Conservation (phyloP, 2,329 filamentous ascomycete genomes). For the Aspergillus proliferans region DNA sequence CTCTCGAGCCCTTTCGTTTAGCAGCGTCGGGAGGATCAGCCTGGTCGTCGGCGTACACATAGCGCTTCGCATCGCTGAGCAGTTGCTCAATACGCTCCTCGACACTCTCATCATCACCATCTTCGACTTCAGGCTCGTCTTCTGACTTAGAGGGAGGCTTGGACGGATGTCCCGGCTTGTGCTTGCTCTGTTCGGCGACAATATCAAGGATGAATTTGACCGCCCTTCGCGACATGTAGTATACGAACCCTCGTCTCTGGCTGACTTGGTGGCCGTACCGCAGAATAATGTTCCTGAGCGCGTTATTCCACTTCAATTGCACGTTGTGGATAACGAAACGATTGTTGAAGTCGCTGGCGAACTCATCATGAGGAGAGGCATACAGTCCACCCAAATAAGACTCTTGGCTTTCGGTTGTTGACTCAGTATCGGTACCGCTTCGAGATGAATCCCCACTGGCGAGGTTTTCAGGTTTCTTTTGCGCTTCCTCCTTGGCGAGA, state of each 20-base stretch:
- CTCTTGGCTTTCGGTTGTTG: constrained; percentile 51
- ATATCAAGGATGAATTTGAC: constrained; percentile 98
- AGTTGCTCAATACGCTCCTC: constrained; percentile 83
- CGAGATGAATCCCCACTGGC: constrained; percentile 21
- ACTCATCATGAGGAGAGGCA: constrained; percentile 67
- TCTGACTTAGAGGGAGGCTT: constrained; percentile 20
- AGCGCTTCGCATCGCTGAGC: constrained; percentile 74
- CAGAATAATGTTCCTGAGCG: constrained; percentile 88
- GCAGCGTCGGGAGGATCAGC: constrained; percentile 29
- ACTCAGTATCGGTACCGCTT: constrained; percentile 29
- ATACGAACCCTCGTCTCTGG: constrained; percentile 91
- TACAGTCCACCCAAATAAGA: constrained; percentile 53
- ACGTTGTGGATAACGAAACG: constrained; percentile 97
- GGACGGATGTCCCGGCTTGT: constrained; percentile 46
- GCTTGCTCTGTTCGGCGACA: constrained; percentile 84
- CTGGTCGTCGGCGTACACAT: constrained; percentile 65
- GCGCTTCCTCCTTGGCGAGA: constrained; percentile 27
- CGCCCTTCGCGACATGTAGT: constrained; percentile 91
- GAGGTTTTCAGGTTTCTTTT: constrained; percentile 32
- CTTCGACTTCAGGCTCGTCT: constrained; percentile 32
- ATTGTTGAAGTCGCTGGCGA: constrained; percentile 93
- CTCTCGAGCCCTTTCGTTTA: constrained; percentile 35
- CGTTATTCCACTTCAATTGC: constrained; percentile 98
- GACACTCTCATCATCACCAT: constrained; percentile 61
- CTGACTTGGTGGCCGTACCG: constrained; percentile 97